phyloP scores from a whole-genome alignment of 768 basidiomycete species.

The Lenzites betulinus region DNA sequence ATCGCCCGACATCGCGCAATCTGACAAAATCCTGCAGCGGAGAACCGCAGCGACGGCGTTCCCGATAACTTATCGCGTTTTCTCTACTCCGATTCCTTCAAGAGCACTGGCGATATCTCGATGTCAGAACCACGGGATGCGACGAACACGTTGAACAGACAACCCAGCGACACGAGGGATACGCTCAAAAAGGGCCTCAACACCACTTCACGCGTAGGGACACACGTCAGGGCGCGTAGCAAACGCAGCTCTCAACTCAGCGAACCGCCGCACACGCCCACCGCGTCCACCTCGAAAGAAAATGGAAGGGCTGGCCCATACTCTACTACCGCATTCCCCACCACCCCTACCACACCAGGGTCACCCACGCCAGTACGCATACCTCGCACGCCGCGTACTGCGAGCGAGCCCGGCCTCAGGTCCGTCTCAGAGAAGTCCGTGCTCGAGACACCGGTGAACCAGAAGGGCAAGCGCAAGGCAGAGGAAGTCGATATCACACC shows the following conservation, averaged over 20 bases:
- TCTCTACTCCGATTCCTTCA: conserved; percentile 4
- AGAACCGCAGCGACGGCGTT: conserved; percentile 16
- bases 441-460: conserved; percentile 29
- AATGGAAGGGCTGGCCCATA: conserved; percentile 26
- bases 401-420: conserved; percentile 29
- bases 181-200: conserved; percentile 19
- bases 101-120: conserved; percentile 20
- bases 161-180: conserved; percentile 12
- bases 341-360: conserved; percentile 7
- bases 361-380: conserved; percentile 5
- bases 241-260: conserved; percentile 29
- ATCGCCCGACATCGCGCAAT: not conserved
- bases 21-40: not conserved
- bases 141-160: conserved; percentile 24
- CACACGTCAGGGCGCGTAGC: conserved; percentile 15
- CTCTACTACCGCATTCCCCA: conserved; percentile 18
- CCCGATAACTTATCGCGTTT: conserved; percentile 22
- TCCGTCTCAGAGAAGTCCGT: conserved; percentile 27
- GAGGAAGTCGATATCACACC: conserved; percentile 73
- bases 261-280: conserved; percentile 21
- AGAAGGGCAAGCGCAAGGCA: conserved; percentile 71
- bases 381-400: conserved; percentile 23
- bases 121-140: conserved; percentile 25
- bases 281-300: conserved; percentile 25
- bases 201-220: conserved; percentile 13